These are phyloP conservation scores for Ganoderma sp. DNA, from an alignment of 1,284 basidiomycete species.

Conservation along the genomic window DNA sequence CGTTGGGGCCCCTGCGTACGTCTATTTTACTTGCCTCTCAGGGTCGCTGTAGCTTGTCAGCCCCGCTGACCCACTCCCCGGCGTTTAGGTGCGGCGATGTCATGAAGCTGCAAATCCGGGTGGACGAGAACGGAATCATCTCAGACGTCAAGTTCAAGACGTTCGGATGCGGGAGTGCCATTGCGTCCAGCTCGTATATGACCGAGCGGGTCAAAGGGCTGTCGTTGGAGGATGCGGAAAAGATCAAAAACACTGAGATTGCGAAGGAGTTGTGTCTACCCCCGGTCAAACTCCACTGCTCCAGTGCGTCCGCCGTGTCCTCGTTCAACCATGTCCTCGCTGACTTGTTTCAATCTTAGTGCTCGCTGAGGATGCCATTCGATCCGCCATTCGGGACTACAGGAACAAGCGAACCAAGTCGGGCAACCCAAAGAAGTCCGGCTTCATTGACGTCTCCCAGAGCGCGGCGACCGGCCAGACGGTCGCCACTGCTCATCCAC, in stretches of 20 bases:
- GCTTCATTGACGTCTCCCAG: constrained; percentile 82
- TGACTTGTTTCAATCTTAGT: constrained; percentile 53
- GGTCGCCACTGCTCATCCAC: constrained; percentile 65
- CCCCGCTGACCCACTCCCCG: constrained; percentile 27
- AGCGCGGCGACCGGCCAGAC: constrained; percentile 70
- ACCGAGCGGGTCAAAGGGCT: constrained; percentile 98
- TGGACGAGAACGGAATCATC: constrained; percentile 94
- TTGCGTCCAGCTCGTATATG: constrained; percentile 96
- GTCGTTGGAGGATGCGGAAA: constrained; percentile 91
- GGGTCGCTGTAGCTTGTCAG: neutral
- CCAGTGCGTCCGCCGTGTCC: constrained; percentile 60
- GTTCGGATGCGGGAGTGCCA: constrained; percentile 96
- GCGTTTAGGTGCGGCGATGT: constrained; percentile 82
- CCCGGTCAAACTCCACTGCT: constrained; percentile 94
- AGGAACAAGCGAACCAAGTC: constrained; percentile 73
- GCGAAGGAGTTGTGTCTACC: constrained; percentile 96
- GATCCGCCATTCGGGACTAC: constrained; percentile 93
- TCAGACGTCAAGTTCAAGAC: constrained; percentile 99
- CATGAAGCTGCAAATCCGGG: constrained; percentile 99
- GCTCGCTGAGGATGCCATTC: constrained; percentile 98
- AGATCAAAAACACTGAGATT: constrained; percentile 99
- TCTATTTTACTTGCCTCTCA: constrained; percentile 36
- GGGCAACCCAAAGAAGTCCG: constrained; percentile 57
- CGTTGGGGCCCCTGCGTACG: constrained; percentile 96
- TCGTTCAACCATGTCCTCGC: constrained; percentile 13